phyloP scores from a whole-genome alignment of 2,329 filamentous ascomycete genomes.

The Phialophora tarda region DNA sequence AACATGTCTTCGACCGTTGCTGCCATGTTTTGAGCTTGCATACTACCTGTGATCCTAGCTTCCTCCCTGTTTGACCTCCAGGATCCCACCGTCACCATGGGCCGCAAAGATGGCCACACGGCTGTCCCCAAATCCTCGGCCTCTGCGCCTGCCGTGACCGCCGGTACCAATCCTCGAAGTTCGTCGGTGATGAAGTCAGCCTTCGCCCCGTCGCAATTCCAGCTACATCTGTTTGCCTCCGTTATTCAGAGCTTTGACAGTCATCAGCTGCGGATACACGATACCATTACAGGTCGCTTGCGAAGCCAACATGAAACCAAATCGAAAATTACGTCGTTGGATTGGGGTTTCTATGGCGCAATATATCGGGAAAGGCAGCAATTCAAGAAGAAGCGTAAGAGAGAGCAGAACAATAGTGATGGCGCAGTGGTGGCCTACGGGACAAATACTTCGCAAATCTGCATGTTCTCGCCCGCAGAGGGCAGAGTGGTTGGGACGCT shows the following conservation, averaged over 20 bases:
- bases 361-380: constrained; percentile 44
- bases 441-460: constrained; percentile 55
- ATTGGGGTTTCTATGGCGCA: constrained; percentile 55
- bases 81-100: constrained; percentile 47
- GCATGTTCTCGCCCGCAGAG: constrained; percentile 57
- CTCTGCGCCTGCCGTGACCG: constrained; percentile 45
- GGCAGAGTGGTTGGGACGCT: constrained; percentile 54
- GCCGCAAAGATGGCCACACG: constrained; percentile 52
- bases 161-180: constrained; percentile 45
- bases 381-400: constrained; percentile 59
- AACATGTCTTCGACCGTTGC: background rate
- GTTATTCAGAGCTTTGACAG: constrained; percentile 60
- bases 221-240: constrained; percentile 60
- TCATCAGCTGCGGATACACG: constrained; percentile 59
- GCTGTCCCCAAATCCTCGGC: constrained; percentile 53
- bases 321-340: constrained; percentile 55
- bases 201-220: constrained; percentile 58
- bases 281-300: constrained; percentile 56
- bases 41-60: background rate
- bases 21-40: constrained; percentile 1
- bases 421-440: constrained; percentile 57
- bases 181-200: constrained; percentile 57
- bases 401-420: constrained; percentile 47
- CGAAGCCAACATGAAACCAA: constrained; percentile 57
- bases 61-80: constrained; percentile 14